Base-by-base conservation (phyloP, 176 grass and related monocot genomes). In the Olyra latifolia region DNA sequence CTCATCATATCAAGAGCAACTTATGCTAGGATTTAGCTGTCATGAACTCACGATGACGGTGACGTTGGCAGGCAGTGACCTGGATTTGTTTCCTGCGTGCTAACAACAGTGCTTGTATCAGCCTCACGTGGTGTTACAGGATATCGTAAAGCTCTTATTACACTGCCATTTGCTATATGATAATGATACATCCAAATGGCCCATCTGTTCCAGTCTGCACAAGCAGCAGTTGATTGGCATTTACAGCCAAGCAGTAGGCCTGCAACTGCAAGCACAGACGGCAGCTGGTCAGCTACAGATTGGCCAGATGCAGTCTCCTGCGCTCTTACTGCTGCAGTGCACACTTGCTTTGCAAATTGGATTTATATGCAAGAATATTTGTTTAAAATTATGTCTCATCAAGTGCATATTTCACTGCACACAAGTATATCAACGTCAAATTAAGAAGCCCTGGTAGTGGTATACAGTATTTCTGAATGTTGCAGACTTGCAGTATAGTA, bases 61-160 rank as follows among this genome's bases (percentile, higher is more conserved):
- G 77, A 19, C 24, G 43, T 44, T 7, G 9, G 29, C 62, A 24
- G n/a, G 35, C 62, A 39, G 32, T 11, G 23, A 59, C 49, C 35
- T 69, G 48, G 77, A 65, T 54, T 77, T 52, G 62, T 54, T 66
- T 45, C 59, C 28, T 55, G 38, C 25, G 49, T 27, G 49, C 23
- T 14, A 61, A 15, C 54, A 35, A 15, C 54, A 59, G 55, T 23
- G 5, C 25, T 7, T 45, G 0, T 4, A 73, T 73, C 57, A 3
- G 44, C 43, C 30, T 52, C 45, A 82, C 57, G 45, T 82, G 69
- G 69, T 40, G 46, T 52, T 52, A 64, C 69, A 82, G 54, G 40
- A 81, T 81, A 15, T 32, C 2, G 39, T 23, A 58, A 59, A 28
- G 56, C 54, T 40, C 5, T 57, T 63, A 29, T 57, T 63, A 29